Evolutionary conservation across 2,329 filamentous ascomycete species (phyloP).

Genomic region (Bipolaris cookei): DNA sequence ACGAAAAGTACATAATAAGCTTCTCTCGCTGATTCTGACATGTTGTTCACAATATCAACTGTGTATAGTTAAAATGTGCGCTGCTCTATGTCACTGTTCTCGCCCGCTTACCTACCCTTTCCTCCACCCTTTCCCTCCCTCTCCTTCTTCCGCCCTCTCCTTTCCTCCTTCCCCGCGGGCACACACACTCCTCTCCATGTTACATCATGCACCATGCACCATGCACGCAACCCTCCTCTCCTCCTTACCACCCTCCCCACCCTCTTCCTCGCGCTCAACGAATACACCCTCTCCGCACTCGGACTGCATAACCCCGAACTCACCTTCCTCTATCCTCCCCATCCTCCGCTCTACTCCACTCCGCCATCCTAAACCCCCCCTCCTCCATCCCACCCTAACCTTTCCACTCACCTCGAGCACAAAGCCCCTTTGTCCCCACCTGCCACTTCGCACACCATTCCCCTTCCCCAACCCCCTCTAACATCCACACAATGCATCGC

Average conservation of each 20-base stretch:
- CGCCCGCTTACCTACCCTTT: not conserved
- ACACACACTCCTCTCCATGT: too few relatives aligned
- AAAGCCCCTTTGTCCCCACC: not conserved
- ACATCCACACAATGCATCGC: too few relatives aligned
- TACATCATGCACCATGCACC: too few relatives aligned
- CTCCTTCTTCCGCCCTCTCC: not conserved
- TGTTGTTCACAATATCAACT: not conserved
- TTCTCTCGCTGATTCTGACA: not conserved
- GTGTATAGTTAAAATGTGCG: too few relatives aligned
- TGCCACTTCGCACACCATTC: too few relatives aligned
- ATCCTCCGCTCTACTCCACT: not conserved
- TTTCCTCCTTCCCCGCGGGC: too few relatives aligned
- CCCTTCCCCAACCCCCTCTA: too few relatives aligned
- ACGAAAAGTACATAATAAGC: not conserved
- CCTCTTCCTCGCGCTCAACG: too few relatives aligned
- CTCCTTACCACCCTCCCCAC: not conserved
- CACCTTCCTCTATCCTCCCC: not conserved
- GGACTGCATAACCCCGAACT: too few relatives aligned
- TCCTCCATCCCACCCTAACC: not conserved
- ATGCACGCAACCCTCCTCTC: not conserved
- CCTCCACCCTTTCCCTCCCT: not conserved
- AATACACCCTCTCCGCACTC: too few relatives aligned
- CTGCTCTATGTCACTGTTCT: too few relatives aligned
- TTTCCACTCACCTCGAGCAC: not conserved
- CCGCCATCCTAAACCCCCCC: not conserved